Evolutionary conservation across 441 rosid species (phyloP).

Genomic region (Euphorbia schlechtendalii): DNA sequence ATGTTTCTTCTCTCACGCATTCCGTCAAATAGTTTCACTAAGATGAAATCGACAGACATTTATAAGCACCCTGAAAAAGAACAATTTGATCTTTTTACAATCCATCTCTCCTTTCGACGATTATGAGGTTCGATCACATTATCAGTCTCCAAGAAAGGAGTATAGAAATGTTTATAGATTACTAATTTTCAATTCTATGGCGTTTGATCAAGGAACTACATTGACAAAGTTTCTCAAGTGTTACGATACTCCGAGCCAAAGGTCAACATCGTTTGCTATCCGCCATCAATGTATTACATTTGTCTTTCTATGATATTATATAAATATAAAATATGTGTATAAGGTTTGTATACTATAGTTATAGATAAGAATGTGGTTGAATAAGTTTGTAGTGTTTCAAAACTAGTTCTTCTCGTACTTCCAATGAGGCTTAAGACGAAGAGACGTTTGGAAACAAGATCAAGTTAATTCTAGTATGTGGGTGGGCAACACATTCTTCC

Average conservation of each 20-base stretch:
- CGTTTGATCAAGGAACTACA: neutral
- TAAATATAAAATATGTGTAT: too few species aligned
- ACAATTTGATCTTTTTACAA: constrained; percentile 4
- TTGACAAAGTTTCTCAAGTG: constrained; percentile 4
- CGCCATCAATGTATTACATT: too few species aligned
- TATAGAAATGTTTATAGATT: constrained; percentile 8
- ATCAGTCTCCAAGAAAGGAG: constrained; percentile 4
- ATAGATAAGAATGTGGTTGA: too few species aligned
- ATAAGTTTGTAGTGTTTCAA: too few species aligned
- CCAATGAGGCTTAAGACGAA: too few species aligned
- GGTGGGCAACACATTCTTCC: too few species aligned
- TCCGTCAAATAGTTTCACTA: constrained; percentile 11
- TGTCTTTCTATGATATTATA: too few species aligned
- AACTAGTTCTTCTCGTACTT: too few species aligned
- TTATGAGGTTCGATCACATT: constrained; percentile 11
- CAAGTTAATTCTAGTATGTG: too few species aligned
- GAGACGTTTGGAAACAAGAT: too few species aligned
- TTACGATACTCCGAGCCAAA: neutral
- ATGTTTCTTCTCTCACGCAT: neutral
- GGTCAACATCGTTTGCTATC: too few species aligned
- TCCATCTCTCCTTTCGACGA: constrained; percentile 14
- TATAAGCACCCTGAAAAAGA: neutral
- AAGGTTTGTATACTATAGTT: too few species aligned
- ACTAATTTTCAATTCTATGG: constrained; percentile 17
- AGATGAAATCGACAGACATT: constrained; percentile 17